Conservation (phyloP, 1,284 basidiomycete species). For the Ganoderma meredithae region DNA sequence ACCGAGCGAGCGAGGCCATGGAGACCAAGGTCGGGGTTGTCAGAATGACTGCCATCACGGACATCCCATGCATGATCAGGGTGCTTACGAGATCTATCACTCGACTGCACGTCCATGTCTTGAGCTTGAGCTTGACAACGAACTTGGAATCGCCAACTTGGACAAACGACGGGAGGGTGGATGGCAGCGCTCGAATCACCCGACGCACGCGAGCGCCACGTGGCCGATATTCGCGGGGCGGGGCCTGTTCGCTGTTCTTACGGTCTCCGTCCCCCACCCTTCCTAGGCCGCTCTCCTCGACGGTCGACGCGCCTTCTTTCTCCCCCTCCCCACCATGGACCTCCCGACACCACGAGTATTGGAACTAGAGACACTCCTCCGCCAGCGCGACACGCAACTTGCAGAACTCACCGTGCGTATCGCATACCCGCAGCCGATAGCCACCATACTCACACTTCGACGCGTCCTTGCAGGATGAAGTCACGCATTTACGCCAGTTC, state of each 20-base stretch:
- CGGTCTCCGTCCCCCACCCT: conserved; percentile 31
- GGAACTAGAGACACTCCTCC: conserved; percentile 76
- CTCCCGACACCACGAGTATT: conserved; percentile 76
- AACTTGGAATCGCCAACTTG: background rate
- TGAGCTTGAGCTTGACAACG: background rate
- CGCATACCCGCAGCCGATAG: conserved; percentile 17
- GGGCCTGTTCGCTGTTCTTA: conserved; percentile 34
- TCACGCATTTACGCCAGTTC: conserved; percentile 68
- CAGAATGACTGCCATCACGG: background rate
- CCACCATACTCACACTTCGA: conserved; percentile 25
- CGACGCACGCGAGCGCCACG: conserved; percentile 37
- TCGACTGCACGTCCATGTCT: background rate
- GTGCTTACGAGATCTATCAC: background rate
- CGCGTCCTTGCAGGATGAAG: conserved; percentile 61
- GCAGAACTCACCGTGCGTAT: conserved; percentile 70
- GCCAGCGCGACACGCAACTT: conserved; percentile 75
- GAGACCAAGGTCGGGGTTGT: background rate
- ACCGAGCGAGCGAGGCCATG: too few species aligned
- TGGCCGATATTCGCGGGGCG: conserved; percentile 37
- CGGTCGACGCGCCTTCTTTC: conserved; percentile 33
- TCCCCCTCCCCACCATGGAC: conserved; percentile 54
- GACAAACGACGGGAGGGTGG: background rate
- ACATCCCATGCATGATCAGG: background rate
- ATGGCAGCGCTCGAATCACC: background rate
- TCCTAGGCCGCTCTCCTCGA: conserved; percentile 33